Conservation (phyloP, 2,329 filamentous ascomycete species). For the Colletotrichum gloeosporioides region DNA sequence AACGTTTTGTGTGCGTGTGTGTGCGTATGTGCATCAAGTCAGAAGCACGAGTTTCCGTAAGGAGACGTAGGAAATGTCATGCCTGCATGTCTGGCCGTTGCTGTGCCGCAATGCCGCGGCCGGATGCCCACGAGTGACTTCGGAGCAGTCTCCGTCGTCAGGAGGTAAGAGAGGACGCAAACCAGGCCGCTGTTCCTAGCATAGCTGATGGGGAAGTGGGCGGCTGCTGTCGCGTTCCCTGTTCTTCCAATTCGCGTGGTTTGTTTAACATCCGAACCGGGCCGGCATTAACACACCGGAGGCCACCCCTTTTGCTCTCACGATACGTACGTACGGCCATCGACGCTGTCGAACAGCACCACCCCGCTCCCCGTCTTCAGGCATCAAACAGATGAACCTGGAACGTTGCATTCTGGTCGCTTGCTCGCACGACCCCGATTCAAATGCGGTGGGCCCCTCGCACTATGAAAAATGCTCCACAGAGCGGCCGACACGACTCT, state of each 20-base stretch:
- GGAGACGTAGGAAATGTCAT: neutral
- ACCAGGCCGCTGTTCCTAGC: neutral
- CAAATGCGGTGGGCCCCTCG: neutral
- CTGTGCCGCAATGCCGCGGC: neutral
- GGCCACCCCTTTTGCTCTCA: neutral
- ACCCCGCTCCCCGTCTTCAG: neutral
- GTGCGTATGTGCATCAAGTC: neutral
- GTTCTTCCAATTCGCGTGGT: neutral
- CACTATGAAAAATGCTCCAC: neutral
- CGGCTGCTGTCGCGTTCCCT: neutral
- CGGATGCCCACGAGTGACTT: neutral
- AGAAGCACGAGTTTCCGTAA: neutral
- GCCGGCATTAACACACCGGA: neutral
- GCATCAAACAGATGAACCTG: neutral
- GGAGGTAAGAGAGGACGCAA: neutral
- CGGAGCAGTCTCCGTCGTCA: neutral
- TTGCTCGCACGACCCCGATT: neutral
- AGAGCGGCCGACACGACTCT: neutral
- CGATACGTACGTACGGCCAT: neutral
- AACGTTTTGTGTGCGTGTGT: neutral
- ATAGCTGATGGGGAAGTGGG: neutral
- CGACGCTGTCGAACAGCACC: neutral
- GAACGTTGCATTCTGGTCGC: neutral
- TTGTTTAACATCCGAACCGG: neutral
- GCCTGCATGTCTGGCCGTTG: neutral